Evolutionary conservation across 306 rosid genomes (phyloP).

Genomic region (Cyamopsis tetragonoloba): DNA sequence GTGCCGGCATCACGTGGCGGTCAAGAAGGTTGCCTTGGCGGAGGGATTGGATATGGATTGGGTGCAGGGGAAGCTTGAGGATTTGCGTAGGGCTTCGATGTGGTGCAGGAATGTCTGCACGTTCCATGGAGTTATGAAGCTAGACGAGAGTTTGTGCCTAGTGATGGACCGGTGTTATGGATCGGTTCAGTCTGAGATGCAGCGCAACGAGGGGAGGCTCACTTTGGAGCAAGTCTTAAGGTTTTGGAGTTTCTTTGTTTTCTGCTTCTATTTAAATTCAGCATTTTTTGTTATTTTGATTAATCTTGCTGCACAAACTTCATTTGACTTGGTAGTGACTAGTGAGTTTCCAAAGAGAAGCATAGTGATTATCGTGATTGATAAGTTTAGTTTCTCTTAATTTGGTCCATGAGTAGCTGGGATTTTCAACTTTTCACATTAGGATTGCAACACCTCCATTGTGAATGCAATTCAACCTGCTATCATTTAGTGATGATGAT

Average conservation of each 20-base stretch:
- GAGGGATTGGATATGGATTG: slow-evolving; percentile 80
- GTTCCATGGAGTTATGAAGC: slow-evolving; percentile 77
- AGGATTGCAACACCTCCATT: background rate
- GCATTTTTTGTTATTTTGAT: background rate
- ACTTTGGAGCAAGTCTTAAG: slow-evolving; percentile 98
- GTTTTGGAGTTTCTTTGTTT: slow-evolving; percentile 34
- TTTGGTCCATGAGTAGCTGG: slow-evolving; percentile 12
- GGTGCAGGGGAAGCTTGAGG: slow-evolving; percentile 76
- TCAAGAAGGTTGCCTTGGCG: slow-evolving; percentile 64
- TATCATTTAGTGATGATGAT: background rate
- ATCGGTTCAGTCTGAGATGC: slow-evolving; percentile 95
- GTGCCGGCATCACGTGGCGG: slow-evolving; percentile 77
- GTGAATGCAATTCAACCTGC: background rate
- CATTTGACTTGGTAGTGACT: slow-evolving; percentile 17
- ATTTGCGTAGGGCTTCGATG: slow-evolving; percentile 86
- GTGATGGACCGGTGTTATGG: slow-evolving; percentile 85
- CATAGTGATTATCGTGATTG: background rate
- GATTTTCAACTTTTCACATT: background rate
- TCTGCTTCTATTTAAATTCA: background rate
- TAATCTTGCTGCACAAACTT: background rate
- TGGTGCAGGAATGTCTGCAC: slow-evolving; percentile 98
- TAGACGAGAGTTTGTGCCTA: slow-evolving; percentile 78
- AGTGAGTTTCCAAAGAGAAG: background rate
- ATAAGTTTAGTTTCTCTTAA: slow-evolving; percentile 8
- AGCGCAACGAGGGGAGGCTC: slow-evolving; percentile 85